phyloP scores from a whole-genome alignment of 2,329 filamentous ascomycete species.

The Nemania sp. region DNA sequence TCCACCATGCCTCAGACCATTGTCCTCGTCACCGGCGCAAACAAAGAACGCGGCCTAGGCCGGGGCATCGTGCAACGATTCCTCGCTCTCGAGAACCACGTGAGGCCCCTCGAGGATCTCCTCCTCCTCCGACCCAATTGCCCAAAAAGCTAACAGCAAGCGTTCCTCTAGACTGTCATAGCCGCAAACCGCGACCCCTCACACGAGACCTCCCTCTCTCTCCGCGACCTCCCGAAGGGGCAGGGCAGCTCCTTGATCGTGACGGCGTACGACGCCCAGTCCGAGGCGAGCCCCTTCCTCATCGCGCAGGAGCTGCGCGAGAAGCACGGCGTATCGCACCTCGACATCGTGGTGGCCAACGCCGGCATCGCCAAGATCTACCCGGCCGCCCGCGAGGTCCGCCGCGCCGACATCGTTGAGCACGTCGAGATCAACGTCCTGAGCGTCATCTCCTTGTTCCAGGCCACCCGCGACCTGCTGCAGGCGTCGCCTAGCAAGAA shows the following conservation, averaged over 20 bases:
- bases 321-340: constrained; percentile 43
- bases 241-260: constrained; percentile 45
- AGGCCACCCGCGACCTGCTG: constrained; percentile 49
- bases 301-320: constrained; percentile 41
- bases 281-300: constrained; percentile 40
- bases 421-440: constrained; percentile 51
- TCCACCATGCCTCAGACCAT: constrained; percentile 18
- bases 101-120: neutral
- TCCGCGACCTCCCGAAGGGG: constrained; percentile 44
- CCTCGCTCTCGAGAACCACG: constrained; percentile 60
- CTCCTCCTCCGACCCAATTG: neutral
- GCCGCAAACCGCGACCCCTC: constrained; percentile 45
- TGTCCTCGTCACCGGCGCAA: constrained; percentile 47
- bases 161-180: constrained; percentile 42
- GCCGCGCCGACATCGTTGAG: constrained; percentile 43
- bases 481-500: constrained; percentile 31
- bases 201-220: constrained; percentile 33
- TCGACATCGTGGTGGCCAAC: constrained; percentile 59
- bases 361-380: constrained; percentile 48
- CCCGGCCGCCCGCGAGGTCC: constrained; percentile 40
- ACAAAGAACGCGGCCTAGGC: constrained; percentile 47
- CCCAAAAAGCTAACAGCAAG: neutral
- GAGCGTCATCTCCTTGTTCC: constrained; percentile 49
- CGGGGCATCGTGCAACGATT: constrained; percentile 42
- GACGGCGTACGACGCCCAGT: constrained; percentile 48